Percentiles rank a stretch among this genome's conserved stretches.
These are phyloP conservation scores for Coniella vitis DNA, from an alignment of 2,329 filamentous ascomycete genomes.

Conservation along the genomic window DNA sequence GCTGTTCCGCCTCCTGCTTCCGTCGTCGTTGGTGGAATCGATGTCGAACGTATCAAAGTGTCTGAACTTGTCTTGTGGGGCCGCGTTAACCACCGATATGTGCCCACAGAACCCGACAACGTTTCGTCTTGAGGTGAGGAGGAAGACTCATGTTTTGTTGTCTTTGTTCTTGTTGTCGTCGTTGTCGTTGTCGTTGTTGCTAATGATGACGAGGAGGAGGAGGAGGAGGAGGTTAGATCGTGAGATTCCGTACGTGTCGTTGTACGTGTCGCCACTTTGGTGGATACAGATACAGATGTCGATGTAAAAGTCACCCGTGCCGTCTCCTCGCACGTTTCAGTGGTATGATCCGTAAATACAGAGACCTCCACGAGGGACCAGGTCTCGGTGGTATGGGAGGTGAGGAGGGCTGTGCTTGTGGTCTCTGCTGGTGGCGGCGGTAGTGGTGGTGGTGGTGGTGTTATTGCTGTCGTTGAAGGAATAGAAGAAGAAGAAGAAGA, in stretches of 20 bases:
- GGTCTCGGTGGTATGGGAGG: not conserved
- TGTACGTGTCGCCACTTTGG: not conserved
- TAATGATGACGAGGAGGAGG: not conserved
- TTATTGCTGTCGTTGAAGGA: not conserved
- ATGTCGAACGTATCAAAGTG: no score
- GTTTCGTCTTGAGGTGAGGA: no score
- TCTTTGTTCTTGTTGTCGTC: not conserved
- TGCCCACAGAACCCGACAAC: no score
- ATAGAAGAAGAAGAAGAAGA: no score
- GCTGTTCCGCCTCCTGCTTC: no score
- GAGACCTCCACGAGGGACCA: not conserved
- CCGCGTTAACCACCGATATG: no score
- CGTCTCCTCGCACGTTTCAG: not conserved
- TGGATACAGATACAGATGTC: not conserved
- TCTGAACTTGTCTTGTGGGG: no score
- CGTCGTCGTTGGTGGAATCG: no score
- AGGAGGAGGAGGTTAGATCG: no score
- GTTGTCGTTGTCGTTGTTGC: not conserved
- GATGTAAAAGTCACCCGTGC: not conserved
- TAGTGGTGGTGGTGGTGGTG: not conserved
- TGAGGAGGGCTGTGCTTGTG: not conserved
- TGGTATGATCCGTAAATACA: not conserved
- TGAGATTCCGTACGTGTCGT: not conserved
- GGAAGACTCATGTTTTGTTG: no score
- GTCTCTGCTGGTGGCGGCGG: not conserved